phyloP scores from a whole-genome alignment of 2,329 filamentous ascomycete species.

The Penicillium oxalicum region DNA sequence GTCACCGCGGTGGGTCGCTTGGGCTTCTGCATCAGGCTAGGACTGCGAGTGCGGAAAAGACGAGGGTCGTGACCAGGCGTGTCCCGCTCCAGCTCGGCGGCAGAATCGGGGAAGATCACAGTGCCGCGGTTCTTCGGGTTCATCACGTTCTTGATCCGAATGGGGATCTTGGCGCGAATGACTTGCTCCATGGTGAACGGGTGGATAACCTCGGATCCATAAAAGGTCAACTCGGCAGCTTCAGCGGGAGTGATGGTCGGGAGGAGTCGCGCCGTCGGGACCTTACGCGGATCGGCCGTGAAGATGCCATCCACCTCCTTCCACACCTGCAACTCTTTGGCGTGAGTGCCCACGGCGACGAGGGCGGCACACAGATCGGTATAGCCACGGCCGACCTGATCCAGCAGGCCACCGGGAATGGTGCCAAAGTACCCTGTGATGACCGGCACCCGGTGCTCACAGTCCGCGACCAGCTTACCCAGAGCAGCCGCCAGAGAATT shows the following conservation, averaged over 20 bases:
- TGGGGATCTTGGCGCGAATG: slow-evolving; percentile 59
- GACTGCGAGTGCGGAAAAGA: slow-evolving; percentile 44
- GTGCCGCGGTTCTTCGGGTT: slow-evolving; percentile 59
- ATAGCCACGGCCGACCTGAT: slow-evolving; percentile 90
- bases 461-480: slow-evolving; percentile 58
- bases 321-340: slow-evolving; percentile 91
- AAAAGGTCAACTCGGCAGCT: slow-evolving; percentile 91
- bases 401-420: slow-evolving; percentile 83
- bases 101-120: slow-evolving; percentile 66
- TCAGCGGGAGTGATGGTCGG: slow-evolving; percentile 86
- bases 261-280: slow-evolving; percentile 87
- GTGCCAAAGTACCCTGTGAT: slow-evolving; percentile 93
- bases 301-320: slow-evolving; percentile 98
- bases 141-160: slow-evolving; percentile 65
- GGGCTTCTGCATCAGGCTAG: slow-evolving; percentile 50
- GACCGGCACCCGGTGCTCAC: slow-evolving; percentile 64
- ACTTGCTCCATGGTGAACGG: slow-evolving; percentile 98
- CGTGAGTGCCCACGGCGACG: slow-evolving; percentile 79
- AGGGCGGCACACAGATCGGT: slow-evolving; percentile 93
- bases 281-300: slow-evolving; percentile 76
- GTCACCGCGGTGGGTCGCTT: slow-evolving; percentile 85
- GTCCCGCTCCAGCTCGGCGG: slow-evolving; percentile 47
- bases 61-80: slow-evolving; percentile 54
- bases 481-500: slow-evolving; percentile 57
- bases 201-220: slow-evolving; percentile 94